Evolutionary conservation across 257 asterid species (phyloP).

Genomic region (Avicennia marina): DNA sequence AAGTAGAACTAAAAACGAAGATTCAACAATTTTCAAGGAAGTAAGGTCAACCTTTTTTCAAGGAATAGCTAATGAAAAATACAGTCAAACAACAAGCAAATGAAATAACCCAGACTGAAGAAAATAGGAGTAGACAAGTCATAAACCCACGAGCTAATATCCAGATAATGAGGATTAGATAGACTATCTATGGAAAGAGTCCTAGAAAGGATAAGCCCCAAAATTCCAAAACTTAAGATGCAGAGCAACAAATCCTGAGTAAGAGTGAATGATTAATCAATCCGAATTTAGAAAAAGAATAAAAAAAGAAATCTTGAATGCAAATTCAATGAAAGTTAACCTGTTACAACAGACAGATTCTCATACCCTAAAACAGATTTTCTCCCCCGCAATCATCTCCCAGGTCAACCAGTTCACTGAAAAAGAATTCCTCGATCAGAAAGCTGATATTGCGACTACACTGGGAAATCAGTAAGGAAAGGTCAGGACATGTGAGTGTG

Average conservation of each 20-base stretch:
- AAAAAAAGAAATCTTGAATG: conserved; percentile 19
- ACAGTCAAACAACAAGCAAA: background rate
- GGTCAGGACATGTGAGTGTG: conserved; percentile 16
- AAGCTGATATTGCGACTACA: conserved; percentile 25
- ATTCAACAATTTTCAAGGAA: conserved; percentile 6
- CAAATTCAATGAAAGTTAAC: conserved; percentile 32
- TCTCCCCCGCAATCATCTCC: conserved; percentile 22
- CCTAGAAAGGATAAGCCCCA: conserved; percentile 10
- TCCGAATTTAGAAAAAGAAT: background rate
- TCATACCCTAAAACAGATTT: conserved; percentile 32
- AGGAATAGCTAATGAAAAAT: background rate
- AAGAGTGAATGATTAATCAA: conserved; percentile 6
- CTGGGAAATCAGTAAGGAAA: conserved; percentile 15
- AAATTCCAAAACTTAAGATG: conserved; percentile 13
- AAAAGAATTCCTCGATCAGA: conserved; percentile 18
- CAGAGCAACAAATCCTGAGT: conserved; percentile 11
- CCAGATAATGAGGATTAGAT: conserved; percentile 19
- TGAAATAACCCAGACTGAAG: background rate
- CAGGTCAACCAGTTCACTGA: conserved; percentile 25
- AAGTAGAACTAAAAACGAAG: background rate
- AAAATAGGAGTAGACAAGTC: too few species aligned
- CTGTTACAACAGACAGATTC: conserved; percentile 24
- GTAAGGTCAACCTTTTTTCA: conserved; percentile 3
- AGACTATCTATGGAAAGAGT: conserved; percentile 19
- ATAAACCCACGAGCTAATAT: too few species aligned